Evolutionary conservation across 1,139 yeast genomes (phyloP), one percentile per base, ranked within the genome.

Genomic region (Pichia sp.): DNA sequence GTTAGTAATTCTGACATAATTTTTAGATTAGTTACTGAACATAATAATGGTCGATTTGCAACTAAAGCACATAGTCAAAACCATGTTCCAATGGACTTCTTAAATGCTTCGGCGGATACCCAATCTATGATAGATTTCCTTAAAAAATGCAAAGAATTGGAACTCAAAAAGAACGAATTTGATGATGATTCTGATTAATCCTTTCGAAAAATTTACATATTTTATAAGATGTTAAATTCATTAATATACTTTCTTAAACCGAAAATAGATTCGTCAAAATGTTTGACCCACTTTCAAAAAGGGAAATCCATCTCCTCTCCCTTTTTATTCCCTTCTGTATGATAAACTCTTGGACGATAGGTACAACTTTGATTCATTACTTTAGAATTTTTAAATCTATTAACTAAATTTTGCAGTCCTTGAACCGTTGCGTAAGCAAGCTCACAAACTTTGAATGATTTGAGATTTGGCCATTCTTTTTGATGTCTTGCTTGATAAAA

Each of bases 81-180:
- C 62, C 90, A 86, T 60, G 96, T 92, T 2, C 98, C 99, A 0
- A 72, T 78, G 47, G 99, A 92, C 58, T 80, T 94, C 33, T 83
- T 92, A 5, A 94, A 88, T 63, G 96, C 97, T 1, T 74, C 87
- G 32, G 63, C 79, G 54, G 81, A 86, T 59, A 73, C 87, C 0
- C 71, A 72, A 29, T 72, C 80, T 1, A 79, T 85, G 77, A 78
- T 76, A 27, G 88, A 83, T 50, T 67, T 85, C 52, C 81, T 85
- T 1, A 70, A 73, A 48, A 75, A 79, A 54, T 83, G 89, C 87
- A 66, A 67, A 27, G 72, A 68, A 39, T 49, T 74, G 46, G 53
- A 62, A 50, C 45, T 54, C 8, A 49, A 56, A 8, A 58, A 57
- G 11, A 51, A 49, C 9, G 50, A 49, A 9, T 37, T 47, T 10